A percentile compares a stretch with the other conserved stretches of the same genome.
Conservation (phyloP, 768 basidiomycete genomes). For the Suillus plorans region DNA sequence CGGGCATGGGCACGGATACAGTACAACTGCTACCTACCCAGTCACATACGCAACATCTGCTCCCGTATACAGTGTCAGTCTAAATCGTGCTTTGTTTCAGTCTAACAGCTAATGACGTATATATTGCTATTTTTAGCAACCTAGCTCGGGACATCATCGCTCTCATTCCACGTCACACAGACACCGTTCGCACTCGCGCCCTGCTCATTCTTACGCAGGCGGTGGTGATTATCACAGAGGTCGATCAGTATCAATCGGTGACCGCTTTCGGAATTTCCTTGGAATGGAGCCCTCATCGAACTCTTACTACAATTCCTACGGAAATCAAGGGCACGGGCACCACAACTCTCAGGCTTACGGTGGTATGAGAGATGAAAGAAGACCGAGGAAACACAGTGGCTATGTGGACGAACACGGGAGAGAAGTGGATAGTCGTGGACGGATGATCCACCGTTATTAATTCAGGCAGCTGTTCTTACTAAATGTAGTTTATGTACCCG, state of each 20-base stretch:
- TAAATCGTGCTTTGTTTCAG: neutral
- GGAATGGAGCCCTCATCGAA: conserved; percentile 25
- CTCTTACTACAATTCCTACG: conserved; percentile 13
- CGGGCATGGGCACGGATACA: conserved; percentile 8
- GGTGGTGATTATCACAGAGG: conserved; percentile 8
- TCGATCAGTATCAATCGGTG: conserved; percentile 29
- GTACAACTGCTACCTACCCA: conserved; percentile 1
- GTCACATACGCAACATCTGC: conserved; percentile 12
- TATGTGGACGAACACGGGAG: conserved; percentile 26
- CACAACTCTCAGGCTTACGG: conserved; percentile 29
- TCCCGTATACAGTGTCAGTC: conserved; percentile 17
- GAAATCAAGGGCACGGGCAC: conserved; percentile 20
- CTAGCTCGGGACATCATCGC: conserved; percentile 19
- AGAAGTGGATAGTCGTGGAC: conserved; percentile 25
- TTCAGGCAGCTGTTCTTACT: neutral
- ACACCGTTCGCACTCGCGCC: conserved; percentile 5
- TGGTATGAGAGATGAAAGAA: conserved; percentile 19
- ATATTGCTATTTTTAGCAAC: conserved; percentile 14
- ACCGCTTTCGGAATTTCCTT: conserved; percentile 39
- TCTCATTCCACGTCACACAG: conserved; percentile 21
- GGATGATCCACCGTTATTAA: conserved; percentile 1
- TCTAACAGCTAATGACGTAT: neutral
- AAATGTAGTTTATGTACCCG: neutral
- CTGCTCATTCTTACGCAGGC: conserved; percentile 10
- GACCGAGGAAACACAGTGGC: conserved; percentile 6